phyloP scores from a whole-genome alignment of 2,329 filamentous ascomycete species.

The Xylaria sp. region DNA sequence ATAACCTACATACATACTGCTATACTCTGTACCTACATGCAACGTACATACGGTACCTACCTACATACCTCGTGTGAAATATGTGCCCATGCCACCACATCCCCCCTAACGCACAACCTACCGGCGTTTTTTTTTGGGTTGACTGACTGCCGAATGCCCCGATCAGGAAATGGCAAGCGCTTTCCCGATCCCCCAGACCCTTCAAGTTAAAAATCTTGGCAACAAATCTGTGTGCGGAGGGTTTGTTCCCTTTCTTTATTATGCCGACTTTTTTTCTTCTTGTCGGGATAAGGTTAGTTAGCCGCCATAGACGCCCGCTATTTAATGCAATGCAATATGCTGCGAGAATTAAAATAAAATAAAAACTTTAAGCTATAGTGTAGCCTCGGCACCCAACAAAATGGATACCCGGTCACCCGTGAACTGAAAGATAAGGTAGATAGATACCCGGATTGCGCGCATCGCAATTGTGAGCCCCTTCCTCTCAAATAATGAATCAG shows the following conservation, averaged over 20 bases:
- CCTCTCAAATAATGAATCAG: constrained; percentile 7
- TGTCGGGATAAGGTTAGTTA: background rate
- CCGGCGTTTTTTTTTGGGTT: constrained; percentile 4
- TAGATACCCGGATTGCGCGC: background rate
- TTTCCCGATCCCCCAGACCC: constrained; percentile 5
- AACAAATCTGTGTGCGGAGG: constrained; percentile 21
- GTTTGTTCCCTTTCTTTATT: constrained; percentile 17
- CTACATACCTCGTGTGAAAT: background rate
- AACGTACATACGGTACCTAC: background rate
- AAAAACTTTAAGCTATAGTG: background rate
- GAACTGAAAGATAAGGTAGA: too few relatives aligned
- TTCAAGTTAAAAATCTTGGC: constrained; percentile 12
- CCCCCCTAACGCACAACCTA: constrained; percentile 2
- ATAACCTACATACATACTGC: background rate
- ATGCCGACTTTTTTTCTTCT: background rate
- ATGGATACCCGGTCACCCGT: background rate
- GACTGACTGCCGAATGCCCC: constrained; percentile 27
- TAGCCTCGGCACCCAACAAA: background rate
- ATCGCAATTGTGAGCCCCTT: background rate
- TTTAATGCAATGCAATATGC: too few relatives aligned
- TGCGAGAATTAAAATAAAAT: background rate
- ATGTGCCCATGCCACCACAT: background rate
- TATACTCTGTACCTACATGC: background rate
- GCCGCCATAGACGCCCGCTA: constrained; percentile 3
- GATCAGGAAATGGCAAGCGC: constrained; percentile 30